Evolutionary conservation across 768 basidiomycete genomes (phyloP).

Genomic region (Postia placenta): DNA sequence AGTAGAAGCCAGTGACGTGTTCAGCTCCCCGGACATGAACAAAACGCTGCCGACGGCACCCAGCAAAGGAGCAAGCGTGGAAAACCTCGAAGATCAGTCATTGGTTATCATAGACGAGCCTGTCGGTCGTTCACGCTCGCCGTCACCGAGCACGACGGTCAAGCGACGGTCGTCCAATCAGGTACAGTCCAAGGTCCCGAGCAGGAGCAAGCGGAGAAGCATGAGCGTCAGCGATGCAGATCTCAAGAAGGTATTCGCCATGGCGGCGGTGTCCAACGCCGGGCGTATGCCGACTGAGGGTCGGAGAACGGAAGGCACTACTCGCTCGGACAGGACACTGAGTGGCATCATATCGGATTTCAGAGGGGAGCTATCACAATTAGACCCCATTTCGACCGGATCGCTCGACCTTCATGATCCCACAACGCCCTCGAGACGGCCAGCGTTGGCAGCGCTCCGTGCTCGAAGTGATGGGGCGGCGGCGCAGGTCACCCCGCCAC

Average conservation of each 20-base stretch:
- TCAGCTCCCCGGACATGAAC: constrained; percentile 31
- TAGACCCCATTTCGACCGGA: constrained; percentile 49
- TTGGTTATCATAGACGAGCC: constrained; percentile 51
- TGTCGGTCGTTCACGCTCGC: constrained; percentile 20
- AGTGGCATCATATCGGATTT: constrained; percentile 68
- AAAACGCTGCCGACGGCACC: constrained; percentile 57
- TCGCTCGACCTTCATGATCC: constrained; percentile 63
- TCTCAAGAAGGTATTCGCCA: constrained; percentile 36
- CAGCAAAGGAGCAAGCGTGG: constrained; percentile 11
- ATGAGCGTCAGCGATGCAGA: constrained; percentile 70
- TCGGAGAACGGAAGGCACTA: constrained; percentile 27
- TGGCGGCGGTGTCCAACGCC: constrained; percentile 31
- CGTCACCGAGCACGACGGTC: constrained; percentile 21
- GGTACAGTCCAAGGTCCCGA: constrained; percentile 18
- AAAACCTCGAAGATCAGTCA: constrained; percentile 47
- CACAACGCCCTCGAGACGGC: constrained; percentile 46
- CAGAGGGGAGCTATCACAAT: constrained; percentile 61
- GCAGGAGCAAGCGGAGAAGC: constrained; percentile 52
- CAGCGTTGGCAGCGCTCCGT: constrained; percentile 12
- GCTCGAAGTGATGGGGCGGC: constrained; percentile 19
- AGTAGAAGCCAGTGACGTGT: constrained; percentile 47
- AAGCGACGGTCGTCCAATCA: constrained; percentile 11
- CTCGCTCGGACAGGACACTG: constrained; percentile 42
- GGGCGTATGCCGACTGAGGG: constrained; percentile 32
- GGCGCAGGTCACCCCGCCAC: constrained; percentile 3